phyloP scores from a whole-genome alignment of 2,329 filamentous ascomycete species.

The Aphanoascus verrucosus region DNA sequence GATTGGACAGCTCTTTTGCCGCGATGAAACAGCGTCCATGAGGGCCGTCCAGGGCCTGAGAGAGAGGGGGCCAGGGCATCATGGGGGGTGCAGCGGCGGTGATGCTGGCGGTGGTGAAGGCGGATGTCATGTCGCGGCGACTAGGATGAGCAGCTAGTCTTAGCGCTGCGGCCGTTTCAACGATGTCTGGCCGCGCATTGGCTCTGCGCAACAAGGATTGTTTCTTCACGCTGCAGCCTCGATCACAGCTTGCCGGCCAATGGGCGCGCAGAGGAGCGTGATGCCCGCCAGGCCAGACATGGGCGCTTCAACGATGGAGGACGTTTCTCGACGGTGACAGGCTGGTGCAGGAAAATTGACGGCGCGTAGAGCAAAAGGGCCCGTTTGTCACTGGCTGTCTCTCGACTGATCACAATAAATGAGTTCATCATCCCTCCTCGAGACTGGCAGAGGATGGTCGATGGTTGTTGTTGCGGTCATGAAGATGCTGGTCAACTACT shows the following conservation, averaged over 20 bases:
- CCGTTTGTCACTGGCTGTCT: not conserved
- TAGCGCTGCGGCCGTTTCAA: conserved; percentile 4
- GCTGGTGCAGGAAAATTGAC: not conserved
- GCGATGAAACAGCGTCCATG: not conserved
- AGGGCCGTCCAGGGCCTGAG: not conserved
- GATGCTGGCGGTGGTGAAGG: not conserved
- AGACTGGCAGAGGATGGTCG: no score
- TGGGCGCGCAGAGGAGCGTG: not conserved
- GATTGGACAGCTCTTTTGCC: not conserved
- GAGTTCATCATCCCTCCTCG: not conserved
- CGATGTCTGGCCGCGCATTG: conserved; percentile 4
- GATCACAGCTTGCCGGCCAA: conserved; percentile 9
- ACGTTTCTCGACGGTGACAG: not conserved
- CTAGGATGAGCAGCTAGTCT: conserved; percentile 8
- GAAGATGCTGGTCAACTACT: no score
- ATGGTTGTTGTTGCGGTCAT: no score
- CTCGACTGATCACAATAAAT: not conserved
- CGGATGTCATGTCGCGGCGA: not conserved
- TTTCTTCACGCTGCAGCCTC: conserved; percentile 12
- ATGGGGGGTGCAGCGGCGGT: not conserved
- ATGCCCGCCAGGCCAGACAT: not conserved
- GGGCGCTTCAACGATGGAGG: not conserved
- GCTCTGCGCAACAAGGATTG: conserved; percentile 5
- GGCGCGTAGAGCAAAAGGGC: not conserved
- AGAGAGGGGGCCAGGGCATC: not conserved